Conservation (phyloP, 2,329 filamentous ascomycete genomes). For the Colletotrichum simmondsii region DNA sequence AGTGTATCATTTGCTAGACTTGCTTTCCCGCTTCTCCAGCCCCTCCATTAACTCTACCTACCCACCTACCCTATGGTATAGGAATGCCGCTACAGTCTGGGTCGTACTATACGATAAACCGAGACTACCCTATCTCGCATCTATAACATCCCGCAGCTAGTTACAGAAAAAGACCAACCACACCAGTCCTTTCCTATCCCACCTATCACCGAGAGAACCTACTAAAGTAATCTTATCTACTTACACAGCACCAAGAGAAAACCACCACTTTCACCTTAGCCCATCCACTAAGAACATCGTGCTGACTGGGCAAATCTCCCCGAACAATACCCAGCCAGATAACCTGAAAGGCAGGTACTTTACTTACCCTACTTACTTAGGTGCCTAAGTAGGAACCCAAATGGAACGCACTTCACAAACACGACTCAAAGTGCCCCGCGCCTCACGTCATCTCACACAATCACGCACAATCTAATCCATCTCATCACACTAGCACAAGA, state of each 20-base stretch:
- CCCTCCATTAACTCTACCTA: background rate
- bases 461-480: background rate
- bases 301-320: background rate
- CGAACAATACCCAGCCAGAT: background rate
- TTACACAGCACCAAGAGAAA: background rate
- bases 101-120: conserved; percentile 13
- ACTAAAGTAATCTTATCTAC: background rate
- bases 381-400: no score
- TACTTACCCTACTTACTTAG: background rate
- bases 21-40: background rate
- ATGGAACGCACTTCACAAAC: background rate
- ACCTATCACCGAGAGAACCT: background rate
- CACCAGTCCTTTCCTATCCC: background rate
- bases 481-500: background rate
- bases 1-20: background rate
- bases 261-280: background rate
- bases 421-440: background rate
- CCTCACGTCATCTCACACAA: conserved; percentile 25
- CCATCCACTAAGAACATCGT: background rate
- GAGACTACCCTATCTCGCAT: conserved; percentile 27
- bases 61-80: background rate
- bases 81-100: background rate
- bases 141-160: background rate
- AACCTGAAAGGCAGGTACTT: background rate
- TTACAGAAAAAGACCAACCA: background rate